Evolutionary conservation across 164 flowering plant species (phyloP).

Genomic region (Chloranthus sessilifolius): DNA sequence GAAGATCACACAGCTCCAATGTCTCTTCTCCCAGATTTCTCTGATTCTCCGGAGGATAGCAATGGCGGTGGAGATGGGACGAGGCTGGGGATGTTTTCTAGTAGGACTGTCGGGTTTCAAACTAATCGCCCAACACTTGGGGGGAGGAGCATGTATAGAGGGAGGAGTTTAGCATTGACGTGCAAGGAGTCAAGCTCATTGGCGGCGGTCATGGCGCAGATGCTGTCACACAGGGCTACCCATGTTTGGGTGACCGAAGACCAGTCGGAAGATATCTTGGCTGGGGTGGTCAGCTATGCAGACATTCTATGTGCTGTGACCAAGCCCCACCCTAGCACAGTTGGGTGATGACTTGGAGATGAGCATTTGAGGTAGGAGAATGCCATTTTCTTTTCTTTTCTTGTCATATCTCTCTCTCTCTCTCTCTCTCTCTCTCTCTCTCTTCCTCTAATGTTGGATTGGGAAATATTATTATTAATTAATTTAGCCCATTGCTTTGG

Average conservation of each 20-base stretch:
- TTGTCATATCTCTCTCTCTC: too few relatives aligned
- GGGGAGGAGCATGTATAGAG: constrained; percentile 76
- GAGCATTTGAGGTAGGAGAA: too few relatives aligned
- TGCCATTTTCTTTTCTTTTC: too few relatives aligned
- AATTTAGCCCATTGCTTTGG: too few relatives aligned
- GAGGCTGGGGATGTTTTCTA: constrained; percentile 53
- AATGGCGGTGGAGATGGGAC: constrained; percentile 19
- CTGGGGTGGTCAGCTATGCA: constrained; percentile 81
- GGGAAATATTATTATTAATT: too few relatives aligned
- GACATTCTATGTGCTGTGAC: constrained; percentile 77
- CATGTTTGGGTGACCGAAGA: constrained; percentile 95
- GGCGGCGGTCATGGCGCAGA: constrained; percentile 99
- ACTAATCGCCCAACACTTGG: constrained; percentile 44
- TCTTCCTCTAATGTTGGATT: too few relatives aligned
- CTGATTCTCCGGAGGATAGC: constrained; percentile 22
- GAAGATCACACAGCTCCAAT: constrained; percentile 49
- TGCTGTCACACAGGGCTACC: constrained; percentile 88
- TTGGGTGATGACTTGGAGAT: too few relatives aligned
- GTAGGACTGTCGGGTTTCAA: constrained; percentile 78
- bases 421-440: too few relatives aligned
- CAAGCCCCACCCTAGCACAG: constrained; percentile 26
- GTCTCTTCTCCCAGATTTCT: constrained; percentile 29
- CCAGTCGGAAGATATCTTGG: constrained; percentile 61
- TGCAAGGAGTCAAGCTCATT: constrained; percentile 74
- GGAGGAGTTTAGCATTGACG: constrained; percentile 85